phyloP scores from a whole-genome alignment of 1,139 yeast species.

The Pichia sp. region DNA sequence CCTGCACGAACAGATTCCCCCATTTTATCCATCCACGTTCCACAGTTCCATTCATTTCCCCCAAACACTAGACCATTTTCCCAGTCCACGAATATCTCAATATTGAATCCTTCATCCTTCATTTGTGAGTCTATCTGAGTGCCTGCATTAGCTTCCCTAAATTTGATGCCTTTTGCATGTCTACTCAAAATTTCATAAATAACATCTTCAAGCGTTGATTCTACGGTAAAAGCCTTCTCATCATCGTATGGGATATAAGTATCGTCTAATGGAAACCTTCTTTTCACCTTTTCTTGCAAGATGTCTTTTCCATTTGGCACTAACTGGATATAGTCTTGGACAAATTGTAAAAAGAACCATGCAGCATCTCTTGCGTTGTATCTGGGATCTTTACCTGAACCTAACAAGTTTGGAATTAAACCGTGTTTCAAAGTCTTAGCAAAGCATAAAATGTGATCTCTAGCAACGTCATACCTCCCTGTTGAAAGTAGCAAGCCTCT shows the following conservation, averaged over 20 bases:
- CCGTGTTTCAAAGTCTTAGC: conserved; percentile 95
- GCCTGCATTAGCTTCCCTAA: conserved; percentile 96
- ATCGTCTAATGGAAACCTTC: conserved; percentile 82
- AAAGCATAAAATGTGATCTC: conserved; percentile 74
- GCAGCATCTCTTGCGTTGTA: conserved; percentile 96
- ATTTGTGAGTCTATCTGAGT: conserved; percentile 82
- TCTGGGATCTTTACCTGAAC: conserved; percentile 89
- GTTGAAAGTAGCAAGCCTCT: conserved; percentile 78
- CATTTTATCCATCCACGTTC: conserved; percentile 99
- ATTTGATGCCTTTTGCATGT: conserved; percentile 84
- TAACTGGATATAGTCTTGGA: conserved; percentile 70
- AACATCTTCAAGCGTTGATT: conserved; percentile 66
- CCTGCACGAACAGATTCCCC: conserved; percentile 87
- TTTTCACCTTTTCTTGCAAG: conserved; percentile 63
- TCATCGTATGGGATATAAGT: conserved; percentile 66
- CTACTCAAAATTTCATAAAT: conserved; percentile 76
- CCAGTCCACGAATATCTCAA: conserved; percentile 82
- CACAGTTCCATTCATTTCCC: conserved; percentile 90
- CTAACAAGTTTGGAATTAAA: conserved; percentile 84
- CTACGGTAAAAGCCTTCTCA: conserved; percentile 69
- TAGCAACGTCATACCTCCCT: conserved; percentile 77
- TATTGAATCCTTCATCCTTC: conserved; percentile 90
- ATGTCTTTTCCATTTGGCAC: conserved; percentile 70
- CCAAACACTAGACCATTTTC: conserved; percentile 81
- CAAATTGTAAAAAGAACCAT: conserved; percentile 86